Evolutionary conservation across 495 filamentous ascomycete species (phyloP), one percentile per base, ranked within the genome.

Genomic region (Penicillium argentinense): DNA sequence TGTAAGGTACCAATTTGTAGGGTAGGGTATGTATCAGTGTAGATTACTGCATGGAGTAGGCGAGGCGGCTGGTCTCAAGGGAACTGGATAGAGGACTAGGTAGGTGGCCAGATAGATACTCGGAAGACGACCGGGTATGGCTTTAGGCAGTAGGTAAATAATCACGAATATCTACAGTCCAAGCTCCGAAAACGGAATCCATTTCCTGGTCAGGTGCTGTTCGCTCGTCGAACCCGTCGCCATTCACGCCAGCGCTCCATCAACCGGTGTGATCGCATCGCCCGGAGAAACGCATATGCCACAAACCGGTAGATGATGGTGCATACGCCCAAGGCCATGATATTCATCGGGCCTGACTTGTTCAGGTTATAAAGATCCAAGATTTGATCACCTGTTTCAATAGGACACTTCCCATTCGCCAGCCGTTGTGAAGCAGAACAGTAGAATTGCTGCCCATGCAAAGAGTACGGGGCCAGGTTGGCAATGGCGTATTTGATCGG

Each of bases 401-500:
- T 77, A 0, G 78, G 76, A 60, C 86, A 89, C 13, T 47, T 49
- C 1, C 84, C 86, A 30, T 76, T 55, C 0, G 72, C 72, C 5
- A 86, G 56, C 16, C 66, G 57, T 62, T 88, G 77, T 0, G 61
- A 54, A 2, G 73, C 71, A 9, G 74, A 68, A 47, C 86, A 90
- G 17, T 72, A 73, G 27, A 90, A 89, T 0, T 48, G 33, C 13
- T 85, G 73, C 2, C 68, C 72, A 18, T 72, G 46, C 22, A 89
- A 59, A 0, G 77, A 75, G 45, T 80, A 88, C 0, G 77, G 73
- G 0, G 80, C 79, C 21, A 89, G 51, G 41, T 84, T 86, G 2
- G 79, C 79, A 21, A 84, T 70, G 0, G 75, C 65, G 47, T 87
- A 90, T 51, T 85, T 85, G 44, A 86, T 73, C 0, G 86, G 86